phyloP scores from a whole-genome alignment of 805 yeast genomes.

The Hanseniaspora occidentalis region DNA sequence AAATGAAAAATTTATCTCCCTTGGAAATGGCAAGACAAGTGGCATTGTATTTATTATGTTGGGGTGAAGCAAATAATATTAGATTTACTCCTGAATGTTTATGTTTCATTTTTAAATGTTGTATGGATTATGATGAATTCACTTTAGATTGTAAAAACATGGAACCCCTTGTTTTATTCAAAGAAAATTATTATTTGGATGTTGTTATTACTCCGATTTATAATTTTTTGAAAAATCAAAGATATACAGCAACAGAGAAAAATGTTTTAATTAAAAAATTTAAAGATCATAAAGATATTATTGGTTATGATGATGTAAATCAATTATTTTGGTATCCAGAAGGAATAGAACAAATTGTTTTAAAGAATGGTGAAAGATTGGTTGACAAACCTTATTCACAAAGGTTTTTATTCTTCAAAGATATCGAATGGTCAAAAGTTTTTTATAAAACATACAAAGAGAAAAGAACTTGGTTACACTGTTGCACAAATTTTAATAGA shows the following conservation, averaged over 20 bases:
- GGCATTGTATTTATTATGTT: constrained; percentile 56
- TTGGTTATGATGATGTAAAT: constrained; percentile 86
- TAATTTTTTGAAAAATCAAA: constrained; percentile 54
- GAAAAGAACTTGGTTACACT: constrained; percentile 66
- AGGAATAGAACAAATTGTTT: constrained; percentile 46
- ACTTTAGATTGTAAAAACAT: constrained; percentile 7
- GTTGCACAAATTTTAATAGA: constrained; percentile 59
- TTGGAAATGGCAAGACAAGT: constrained; percentile 55
- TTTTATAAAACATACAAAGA: constrained; percentile 69
- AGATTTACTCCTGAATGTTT: constrained; percentile 85
- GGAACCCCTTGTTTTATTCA: constrained; percentile 6
- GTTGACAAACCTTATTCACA: constrained; percentile 43
- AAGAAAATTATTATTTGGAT: constrained; percentile 43
- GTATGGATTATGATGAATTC: constrained; percentile 56
- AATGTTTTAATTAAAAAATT: constrained; percentile 51
- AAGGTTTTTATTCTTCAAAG: constrained; percentile 41
- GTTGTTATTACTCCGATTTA: constrained; percentile 68
- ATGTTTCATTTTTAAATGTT: constrained; percentile 75
- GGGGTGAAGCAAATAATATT: constrained; percentile 87
- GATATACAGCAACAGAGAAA: constrained; percentile 37
- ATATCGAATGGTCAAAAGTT: constrained; percentile 53
- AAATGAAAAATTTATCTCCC: constrained; percentile 43
- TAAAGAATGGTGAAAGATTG: constrained; percentile 33
- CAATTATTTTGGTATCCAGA: constrained; percentile 76
- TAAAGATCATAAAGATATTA: constrained; percentile 55